Percentiles rank a stretch among this genome's conserved stretches.
Evolutionary conservation across 768 basidiomycete species (phyloP).

Genomic region (Naganishia onofrii): DNA sequence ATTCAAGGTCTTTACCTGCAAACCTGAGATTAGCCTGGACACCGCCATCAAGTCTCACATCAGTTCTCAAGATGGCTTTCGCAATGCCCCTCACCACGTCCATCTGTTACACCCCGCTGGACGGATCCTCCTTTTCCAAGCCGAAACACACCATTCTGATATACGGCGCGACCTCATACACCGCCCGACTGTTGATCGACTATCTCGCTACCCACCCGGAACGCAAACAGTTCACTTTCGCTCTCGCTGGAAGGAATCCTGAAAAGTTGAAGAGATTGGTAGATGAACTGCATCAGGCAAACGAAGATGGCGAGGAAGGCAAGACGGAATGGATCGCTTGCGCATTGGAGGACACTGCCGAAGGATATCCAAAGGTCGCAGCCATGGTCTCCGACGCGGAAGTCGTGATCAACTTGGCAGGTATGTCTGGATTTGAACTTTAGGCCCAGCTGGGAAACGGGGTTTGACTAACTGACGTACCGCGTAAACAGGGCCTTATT

Average conservation of each 20-base stretch:
- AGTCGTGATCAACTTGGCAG: constrained; percentile 49
- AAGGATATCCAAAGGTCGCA: constrained; percentile 34
- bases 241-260: constrained; percentile 66
- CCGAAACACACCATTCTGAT: constrained; percentile 36
- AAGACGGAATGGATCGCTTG: constrained; percentile 25
- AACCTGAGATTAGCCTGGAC: too few relatives aligned
- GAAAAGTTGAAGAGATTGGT: constrained; percentile 29
- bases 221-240: constrained; percentile 62
- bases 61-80: not conserved
- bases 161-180: constrained; percentile 53
- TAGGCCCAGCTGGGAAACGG: too few relatives aligned
- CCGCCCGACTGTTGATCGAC: constrained; percentile 65
- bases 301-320: constrained; percentile 31
- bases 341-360: constrained; percentile 33
- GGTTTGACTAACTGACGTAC: too few relatives aligned
- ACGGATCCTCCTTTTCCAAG: constrained; percentile 35
- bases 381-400: constrained; percentile 12
- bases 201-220: constrained; percentile 70
- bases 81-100: constrained; percentile 16
- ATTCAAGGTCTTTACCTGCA: too few relatives aligned
- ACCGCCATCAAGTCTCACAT: too few relatives aligned
- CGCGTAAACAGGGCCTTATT: constrained; percentile 47
- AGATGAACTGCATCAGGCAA: constrained; percentile 36
- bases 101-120: constrained; percentile 1
- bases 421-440: constrained; percentile 32